Percentiles rank a stretch among this genome's conserved stretches.
Conservation (phyloP, 768 basidiomycete species). For the Fistulinella prunicolor region DNA sequence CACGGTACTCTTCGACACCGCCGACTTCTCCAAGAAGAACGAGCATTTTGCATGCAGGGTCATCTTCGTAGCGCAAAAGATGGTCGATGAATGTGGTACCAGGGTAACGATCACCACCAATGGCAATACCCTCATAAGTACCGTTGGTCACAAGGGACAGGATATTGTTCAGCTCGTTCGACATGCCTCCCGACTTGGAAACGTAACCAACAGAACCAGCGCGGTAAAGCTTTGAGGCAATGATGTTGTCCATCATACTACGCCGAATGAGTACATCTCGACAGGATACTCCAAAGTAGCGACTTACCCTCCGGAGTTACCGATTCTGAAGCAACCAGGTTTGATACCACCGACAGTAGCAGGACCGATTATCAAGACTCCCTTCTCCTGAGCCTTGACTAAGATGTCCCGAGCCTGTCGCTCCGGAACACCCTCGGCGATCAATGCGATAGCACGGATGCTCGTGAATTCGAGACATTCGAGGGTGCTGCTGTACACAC, state of each 20-base stretch:
- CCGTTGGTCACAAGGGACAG: slow-evolving; percentile 95
- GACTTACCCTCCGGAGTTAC: slow-evolving; percentile 93
- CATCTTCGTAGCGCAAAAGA: slow-evolving; percentile 93
- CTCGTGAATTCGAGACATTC: slow-evolving; percentile 69
- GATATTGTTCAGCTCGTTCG: slow-evolving; percentile 99
- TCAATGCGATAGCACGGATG: slow-evolving; percentile 71
- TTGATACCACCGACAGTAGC: slow-evolving; percentile 99
- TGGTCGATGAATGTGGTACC: slow-evolving; percentile 99
- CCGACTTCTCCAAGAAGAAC: slow-evolving; percentile 98
- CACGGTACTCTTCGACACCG: slow-evolving; percentile 98
- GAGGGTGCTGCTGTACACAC: slow-evolving; percentile 91
- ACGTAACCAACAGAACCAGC: slow-evolving; percentile 97
- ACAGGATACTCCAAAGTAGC: not conserved
- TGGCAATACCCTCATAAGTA: slow-evolving; percentile 99
- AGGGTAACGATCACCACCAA: slow-evolving; percentile 98
- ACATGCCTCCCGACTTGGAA: slow-evolving; percentile 99
- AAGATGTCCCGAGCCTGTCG: slow-evolving; percentile 95
- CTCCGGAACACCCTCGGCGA: slow-evolving; percentile 99
- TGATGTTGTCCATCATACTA: slow-evolving; percentile 99
- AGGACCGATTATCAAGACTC: slow-evolving; percentile 91
- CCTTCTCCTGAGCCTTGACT: slow-evolving; percentile 79
- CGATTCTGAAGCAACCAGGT: slow-evolving; percentile 99
- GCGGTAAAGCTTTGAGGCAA: slow-evolving; percentile 97
- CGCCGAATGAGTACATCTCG: slow-evolving; percentile 2
- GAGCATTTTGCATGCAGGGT: slow-evolving; percentile 98